phyloP scores from a whole-genome alignment of 106 monocot species.

The Apostasia ramifera region DNA sequence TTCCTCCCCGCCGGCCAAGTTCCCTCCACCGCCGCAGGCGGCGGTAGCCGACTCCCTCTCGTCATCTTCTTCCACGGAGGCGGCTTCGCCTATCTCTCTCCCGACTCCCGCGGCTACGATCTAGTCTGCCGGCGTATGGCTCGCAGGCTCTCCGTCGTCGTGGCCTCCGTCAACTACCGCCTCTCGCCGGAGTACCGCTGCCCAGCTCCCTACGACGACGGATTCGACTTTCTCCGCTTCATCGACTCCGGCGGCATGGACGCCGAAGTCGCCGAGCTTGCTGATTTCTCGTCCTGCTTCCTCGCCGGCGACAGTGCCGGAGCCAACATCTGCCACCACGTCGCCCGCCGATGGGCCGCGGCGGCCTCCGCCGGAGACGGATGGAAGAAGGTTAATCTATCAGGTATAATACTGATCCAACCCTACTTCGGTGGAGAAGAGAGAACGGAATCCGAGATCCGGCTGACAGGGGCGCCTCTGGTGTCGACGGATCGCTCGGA shows the following conservation, averaged over 20 bases:
- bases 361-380: background rate
- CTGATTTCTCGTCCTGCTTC: slow-evolving; percentile 15
- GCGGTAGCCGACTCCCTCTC: background rate
- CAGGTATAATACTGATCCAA: slow-evolving; percentile 28
- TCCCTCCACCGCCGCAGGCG: background rate
- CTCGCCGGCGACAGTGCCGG: slow-evolving; percentile 23
- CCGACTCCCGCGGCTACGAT: slow-evolving; percentile 15
- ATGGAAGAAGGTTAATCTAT: background rate
- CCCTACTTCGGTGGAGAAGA: slow-evolving; percentile 43
- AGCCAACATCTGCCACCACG: slow-evolving; percentile 18
- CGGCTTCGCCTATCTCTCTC: slow-evolving; percentile 4
- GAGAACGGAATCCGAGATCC: slow-evolving; percentile 33
- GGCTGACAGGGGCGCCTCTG: slow-evolving; percentile 7
- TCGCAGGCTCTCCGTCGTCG: slow-evolving; percentile 5
- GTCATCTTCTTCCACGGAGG: slow-evolving; percentile 21
- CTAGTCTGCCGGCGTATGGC: slow-evolving; percentile 17
- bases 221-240: slow-evolving; percentile 18
- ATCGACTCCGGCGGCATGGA: slow-evolving; percentile 9
- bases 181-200: slow-evolving; percentile 26
- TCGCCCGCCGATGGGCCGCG: slow-evolving; percentile 11
- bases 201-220: slow-evolving; percentile 35
- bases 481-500: slow-evolving; percentile 22
- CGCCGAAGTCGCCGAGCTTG: background rate
- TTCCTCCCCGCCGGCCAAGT: slow-evolving; percentile 19
- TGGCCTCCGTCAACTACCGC: slow-evolving; percentile 29